These are phyloP conservation scores for Nakaseomyces bracarensis DNA, from an alignment of 1,139 yeast species.

Conservation along the genomic window DNA sequence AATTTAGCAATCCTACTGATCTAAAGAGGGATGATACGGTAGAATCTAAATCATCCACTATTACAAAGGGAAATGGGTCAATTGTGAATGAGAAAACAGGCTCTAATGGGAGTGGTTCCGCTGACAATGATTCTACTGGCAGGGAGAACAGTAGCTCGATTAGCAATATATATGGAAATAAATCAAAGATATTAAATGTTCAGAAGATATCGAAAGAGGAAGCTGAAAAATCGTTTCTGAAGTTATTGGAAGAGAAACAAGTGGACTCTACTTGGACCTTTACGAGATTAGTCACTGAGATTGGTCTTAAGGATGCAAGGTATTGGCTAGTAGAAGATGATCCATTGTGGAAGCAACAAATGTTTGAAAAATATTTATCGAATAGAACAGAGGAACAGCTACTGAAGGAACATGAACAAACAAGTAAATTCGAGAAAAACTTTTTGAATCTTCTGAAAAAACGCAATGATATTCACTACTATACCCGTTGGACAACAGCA, in stretches of 20 bases:
- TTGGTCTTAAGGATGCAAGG: conserved; percentile 46
- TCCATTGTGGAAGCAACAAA: conserved; percentile 49
- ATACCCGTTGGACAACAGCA: conserved; percentile 61
- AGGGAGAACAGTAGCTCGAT: not conserved
- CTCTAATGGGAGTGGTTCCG: too few species aligned
- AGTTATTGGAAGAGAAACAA: conserved; percentile 43
- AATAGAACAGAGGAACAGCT: conserved; percentile 49
- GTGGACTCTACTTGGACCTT: conserved; percentile 77
- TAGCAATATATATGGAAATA: conserved; percentile 11
- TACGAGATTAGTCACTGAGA: conserved; percentile 51
- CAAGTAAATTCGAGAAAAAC: conserved; percentile 47
- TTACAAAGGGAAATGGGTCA: not conserved
- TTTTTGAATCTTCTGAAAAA: conserved; percentile 44
- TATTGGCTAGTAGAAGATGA: conserved; percentile 63
- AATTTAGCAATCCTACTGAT: conserved; percentile 9
- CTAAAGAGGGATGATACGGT: conserved; percentile 8
- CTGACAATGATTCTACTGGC: too few species aligned
- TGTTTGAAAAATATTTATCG: conserved; percentile 58
- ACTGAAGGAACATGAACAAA: conserved; percentile 43
- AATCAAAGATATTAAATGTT: conserved; percentile 18
- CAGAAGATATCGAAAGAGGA: conserved; percentile 28
- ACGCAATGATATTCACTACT: conserved; percentile 39
- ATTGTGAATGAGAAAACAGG: too few species aligned
- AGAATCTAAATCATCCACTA: not conserved
- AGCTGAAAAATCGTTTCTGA: conserved; percentile 42